Base-by-base conservation (phyloP, 202 grass and related monocot species). In the Alloteropsis angusta region DNA sequence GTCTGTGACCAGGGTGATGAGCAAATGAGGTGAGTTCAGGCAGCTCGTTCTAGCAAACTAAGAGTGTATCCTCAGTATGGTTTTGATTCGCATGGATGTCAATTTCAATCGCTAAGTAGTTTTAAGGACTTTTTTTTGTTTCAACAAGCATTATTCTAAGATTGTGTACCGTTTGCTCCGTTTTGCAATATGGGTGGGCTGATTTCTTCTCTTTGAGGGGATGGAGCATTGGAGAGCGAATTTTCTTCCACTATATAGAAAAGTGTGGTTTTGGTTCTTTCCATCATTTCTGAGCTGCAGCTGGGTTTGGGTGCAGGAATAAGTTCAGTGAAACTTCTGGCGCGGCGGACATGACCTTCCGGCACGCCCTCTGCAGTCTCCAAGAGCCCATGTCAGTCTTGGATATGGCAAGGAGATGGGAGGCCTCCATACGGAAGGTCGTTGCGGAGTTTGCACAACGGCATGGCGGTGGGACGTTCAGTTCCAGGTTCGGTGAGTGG, bases 361-460 rank as follows among this genome's bases (percentile, higher is more conserved):
- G 41, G 23, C 32, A 14, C 1, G 18, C 10, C 38, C 62, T 91
- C 8, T 0, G 15, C 2, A 7, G 30, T 5, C 21, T 83, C 34
- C 54, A 18, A 12, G 68, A 85, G 60, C 85, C 85, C 1, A 36
- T 67, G 41, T 85, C 82, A 3, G 73, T 91, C 5, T 3, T 22
- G 80, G 85, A 46, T 30, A 77, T 43, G 22, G 89, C 43, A 15
- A 83, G 6, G 75, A 58, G 35, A 2, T 91, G 89, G 89, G 85
- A 88, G 4, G 45, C 55, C 4, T 85, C 78, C 14, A 74, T 78
- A 16, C 68, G 61, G 17, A 43, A 13, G 65, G 78, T 71, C 14
- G 43, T 91, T 1, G 15, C 19, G 2, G 78, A 91, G 58, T 82
- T 78, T 15, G 85, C 78, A 0, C 44, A 39, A 0, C 61, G 8